These are phyloP conservation scores for Sphaerulina populicola DNA, from an alignment of 2,329 filamentous ascomycete species.

Conservation along the genomic window DNA sequence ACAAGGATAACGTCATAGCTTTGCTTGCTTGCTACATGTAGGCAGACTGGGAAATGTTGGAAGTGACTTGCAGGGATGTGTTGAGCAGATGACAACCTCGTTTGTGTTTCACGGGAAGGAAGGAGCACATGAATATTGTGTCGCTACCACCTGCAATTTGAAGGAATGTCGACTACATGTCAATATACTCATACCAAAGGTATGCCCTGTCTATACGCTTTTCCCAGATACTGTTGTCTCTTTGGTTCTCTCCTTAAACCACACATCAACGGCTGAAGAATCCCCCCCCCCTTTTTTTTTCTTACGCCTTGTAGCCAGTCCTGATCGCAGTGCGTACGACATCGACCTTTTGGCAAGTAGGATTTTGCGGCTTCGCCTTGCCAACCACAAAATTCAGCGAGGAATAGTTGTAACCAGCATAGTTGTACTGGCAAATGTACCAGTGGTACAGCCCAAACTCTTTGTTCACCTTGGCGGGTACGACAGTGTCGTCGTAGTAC, in stretches of 20 bases:
- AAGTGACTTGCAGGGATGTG: conserved; percentile 6
- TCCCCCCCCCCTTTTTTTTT: too few species aligned
- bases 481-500: conserved; percentile 36
- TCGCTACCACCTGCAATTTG: neutral
- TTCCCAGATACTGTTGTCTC: neutral
- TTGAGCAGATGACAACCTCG: neutral
- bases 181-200: neutral
- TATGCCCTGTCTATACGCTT: neutral
- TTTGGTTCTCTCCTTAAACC: neutral
- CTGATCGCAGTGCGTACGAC: conserved; percentile 26
- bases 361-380: conserved; percentile 37
- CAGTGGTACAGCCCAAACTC: conserved; percentile 36
- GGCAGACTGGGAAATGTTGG: conserved; percentile 6
- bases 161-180: neutral
- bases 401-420: conserved; percentile 36
- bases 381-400: conserved; percentile 41
- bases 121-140: too few species aligned
- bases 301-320: neutral
- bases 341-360: conserved; percentile 38
- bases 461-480: conserved; percentile 26
- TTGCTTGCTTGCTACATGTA: neutral
- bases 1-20: conserved; percentile 6
- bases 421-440: conserved; percentile 39
- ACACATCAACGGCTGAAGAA: neutral
- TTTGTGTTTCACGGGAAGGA: neutral